Evolutionary conservation across 805 yeast species (phyloP), one percentile per base, ranked within the genome.

Genomic region (Zygoascus bituminiphila): DNA sequence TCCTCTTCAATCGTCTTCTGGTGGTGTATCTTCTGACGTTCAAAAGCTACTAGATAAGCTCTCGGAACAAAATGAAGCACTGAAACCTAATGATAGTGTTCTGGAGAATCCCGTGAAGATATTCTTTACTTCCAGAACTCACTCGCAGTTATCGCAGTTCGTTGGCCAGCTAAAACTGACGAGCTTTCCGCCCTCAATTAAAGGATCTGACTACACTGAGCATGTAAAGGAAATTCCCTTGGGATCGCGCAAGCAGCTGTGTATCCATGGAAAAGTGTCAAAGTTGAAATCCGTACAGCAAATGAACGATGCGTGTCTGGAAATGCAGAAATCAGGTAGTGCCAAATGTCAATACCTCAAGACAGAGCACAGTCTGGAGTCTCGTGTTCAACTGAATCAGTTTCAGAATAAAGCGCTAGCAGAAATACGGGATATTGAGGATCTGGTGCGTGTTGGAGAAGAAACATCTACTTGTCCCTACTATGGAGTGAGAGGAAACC

Each of bases 131-230:
- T 87, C 96, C 1, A 70, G 98, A 63, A 89, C 98, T 0, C 97
- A 89, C 59, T 86, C 96, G 0, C 98, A 89, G 61, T 68, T 89
- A 41, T 71, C 72, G 33, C 98, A 89, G 60, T 85, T 89, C 59
- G 77, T 88, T 0, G 75, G 77, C 14, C 96, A 91, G 56, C 64
- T 89, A 35, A 61, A 70, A 40, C 58, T 83, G 21, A 78, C 94
- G 0, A 53, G 66, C 0, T 82, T 87, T 49, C 82, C 84, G 2
- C 75, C 94, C 0, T 76, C 88, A 0, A 35, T 43, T 21, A 5
- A 24, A 41, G 50, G 21, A 14, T 68, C 63, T 12, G 48, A 50
- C 10, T 46, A 50, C 8, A 51, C 57, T 0, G 93, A 84, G 62
- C 70, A 78, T 43, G 68, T 77, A 4, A 85, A 87, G 58, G 84